phyloP scores from a whole-genome alignment of 78 protist genomes.

The Creolimax fragrantissima region DNA sequence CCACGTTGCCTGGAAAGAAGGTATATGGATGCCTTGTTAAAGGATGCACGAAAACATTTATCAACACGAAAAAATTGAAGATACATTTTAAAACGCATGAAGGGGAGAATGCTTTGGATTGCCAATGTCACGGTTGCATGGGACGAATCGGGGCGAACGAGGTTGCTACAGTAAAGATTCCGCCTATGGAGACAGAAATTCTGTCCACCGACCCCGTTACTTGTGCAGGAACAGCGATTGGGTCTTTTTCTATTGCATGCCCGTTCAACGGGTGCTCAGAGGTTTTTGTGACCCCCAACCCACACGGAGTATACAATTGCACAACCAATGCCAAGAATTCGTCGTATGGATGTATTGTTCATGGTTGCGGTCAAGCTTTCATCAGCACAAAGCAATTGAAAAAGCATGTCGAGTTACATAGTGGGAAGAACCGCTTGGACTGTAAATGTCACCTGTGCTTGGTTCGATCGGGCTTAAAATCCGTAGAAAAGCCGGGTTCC shows the following conservation, averaged over 20 bases:
- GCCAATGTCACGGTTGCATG: background rate
- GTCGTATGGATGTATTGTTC: background rate
- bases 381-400: background rate
- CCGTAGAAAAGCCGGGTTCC: background rate
- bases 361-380: background rate
- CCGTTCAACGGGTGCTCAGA: background rate
- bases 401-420: background rate
- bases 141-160: background rate
- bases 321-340: background rate
- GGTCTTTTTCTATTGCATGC: background rate
- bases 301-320: background rate
- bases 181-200: background rate
- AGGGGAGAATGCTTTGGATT: background rate
- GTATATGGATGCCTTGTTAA: background rate
- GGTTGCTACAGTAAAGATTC: background rate
- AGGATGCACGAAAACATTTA: background rate
- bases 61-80: background rate
- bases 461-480: background rate
- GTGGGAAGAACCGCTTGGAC: background rate
- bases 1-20: background rate
- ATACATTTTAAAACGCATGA: background rate
- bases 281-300: background rate
- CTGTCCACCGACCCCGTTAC: background rate
- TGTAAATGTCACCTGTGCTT: background rate
- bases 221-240: background rate